Evolutionary conservation across 2,329 filamentous ascomycete species (phyloP), one percentile per base, ranked within the genome.

Genomic region (Fusarium continuum): DNA sequence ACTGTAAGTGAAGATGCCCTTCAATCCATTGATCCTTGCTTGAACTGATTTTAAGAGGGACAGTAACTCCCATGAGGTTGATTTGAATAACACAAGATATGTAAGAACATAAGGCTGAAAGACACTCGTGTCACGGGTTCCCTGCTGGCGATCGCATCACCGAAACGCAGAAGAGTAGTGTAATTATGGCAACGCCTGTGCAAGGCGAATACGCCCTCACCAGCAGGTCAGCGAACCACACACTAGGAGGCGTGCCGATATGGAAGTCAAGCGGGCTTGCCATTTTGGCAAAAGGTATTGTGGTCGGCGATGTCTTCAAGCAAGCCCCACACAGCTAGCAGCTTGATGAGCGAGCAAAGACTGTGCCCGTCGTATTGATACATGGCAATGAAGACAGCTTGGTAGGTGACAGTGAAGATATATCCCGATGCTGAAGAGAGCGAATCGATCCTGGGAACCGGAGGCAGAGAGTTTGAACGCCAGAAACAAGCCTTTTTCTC

Each of bases 141-240:
- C 19, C 43, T 25, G 35, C 25, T 11, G 19, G 17, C 46, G 35
- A 49, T 43, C 46, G 9, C 19, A 43, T 31, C 46, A 31, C 35
- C n/a, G 25, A 49, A 31, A 49, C 35, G 9, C 25, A 17, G 17
- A 25, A 23, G 23, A 43, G 23, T 25, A 44, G 43, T 43, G 25
- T 22, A 20, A 48, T 25, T 13, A 56, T 40, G 51, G 3, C 22
- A 4, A 75, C 78, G 20, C 61, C 75, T 4, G 68, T 72, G 17
- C 64, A 67, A 47, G 64, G 55, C 9, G 68, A 63, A 43, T 44
- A 50, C 25, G 65, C n/a, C 4, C 19, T 60, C n/a, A 53, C 47
- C 6, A 41, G 49, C 9, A 16, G 16, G n/a, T 46, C 46, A 9
- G 40, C 45, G 8, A 14, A 26, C 5, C 29, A 9, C 20, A 36